Percentiles rank a stretch among this genome's conserved stretches.
Evolutionary conservation across 2,329 filamentous ascomycete genomes (phyloP).

Genomic region (Xenoacremonium recifei): DNA sequence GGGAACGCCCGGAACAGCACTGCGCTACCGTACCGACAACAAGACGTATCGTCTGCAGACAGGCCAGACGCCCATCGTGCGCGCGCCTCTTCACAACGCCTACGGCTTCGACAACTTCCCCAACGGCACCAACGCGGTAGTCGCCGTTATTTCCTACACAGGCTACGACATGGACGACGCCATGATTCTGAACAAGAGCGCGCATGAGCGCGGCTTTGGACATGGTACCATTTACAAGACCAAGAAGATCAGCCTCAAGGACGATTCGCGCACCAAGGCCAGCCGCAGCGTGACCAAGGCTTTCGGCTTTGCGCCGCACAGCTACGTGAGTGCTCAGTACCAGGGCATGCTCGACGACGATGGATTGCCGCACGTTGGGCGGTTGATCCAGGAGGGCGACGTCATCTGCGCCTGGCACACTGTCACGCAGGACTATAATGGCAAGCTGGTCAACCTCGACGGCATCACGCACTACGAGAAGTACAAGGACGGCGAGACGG

Average conservation of each 20-base stretch:
- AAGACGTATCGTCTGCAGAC: constrained; percentile 94
- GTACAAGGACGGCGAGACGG: constrained; percentile 89
- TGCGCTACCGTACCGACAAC: constrained; percentile 90
- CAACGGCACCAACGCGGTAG: constrained; percentile 91
- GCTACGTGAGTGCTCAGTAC: constrained; percentile 67
- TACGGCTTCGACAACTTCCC: constrained; percentile 99
- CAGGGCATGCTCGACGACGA: constrained; percentile 79
- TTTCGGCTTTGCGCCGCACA: constrained; percentile 85
- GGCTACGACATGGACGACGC: constrained; percentile 99
- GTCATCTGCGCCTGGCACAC: constrained; percentile 87
- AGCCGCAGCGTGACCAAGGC: constrained; percentile 72
- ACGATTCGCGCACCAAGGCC: constrained; percentile 68
- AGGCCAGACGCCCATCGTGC: constrained; percentile 90
- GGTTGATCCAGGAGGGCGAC: constrained; percentile 75
- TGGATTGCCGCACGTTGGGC: constrained; percentile 79
- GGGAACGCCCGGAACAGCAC: constrained; percentile 88
- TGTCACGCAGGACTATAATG: constrained; percentile 76
- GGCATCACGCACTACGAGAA: constrained; percentile 84
- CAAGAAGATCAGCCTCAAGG: constrained; percentile 83
- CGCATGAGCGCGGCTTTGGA: constrained; percentile 92
- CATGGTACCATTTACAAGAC: constrained; percentile 98
- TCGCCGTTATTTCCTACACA: constrained; percentile 97
- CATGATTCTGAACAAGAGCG: constrained; percentile 98
- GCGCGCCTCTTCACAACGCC: constrained; percentile 88
- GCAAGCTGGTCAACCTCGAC: constrained; percentile 80